phyloP scores from a whole-genome alignment of 352 stramenopile genomes.

The Phytophthora brassicae region DNA sequence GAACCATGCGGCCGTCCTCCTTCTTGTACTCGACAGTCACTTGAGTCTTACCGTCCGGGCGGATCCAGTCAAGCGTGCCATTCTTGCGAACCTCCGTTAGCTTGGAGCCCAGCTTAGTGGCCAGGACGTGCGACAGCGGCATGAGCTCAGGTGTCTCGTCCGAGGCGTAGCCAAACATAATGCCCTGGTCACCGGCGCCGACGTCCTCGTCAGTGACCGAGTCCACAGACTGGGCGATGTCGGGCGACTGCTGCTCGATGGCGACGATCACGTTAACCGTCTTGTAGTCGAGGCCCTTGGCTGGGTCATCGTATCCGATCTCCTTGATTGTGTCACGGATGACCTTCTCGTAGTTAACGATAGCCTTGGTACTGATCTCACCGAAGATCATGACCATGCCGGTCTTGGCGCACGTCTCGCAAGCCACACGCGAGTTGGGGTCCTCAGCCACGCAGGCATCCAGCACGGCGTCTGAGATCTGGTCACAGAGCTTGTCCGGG shows the following conservation, averaged over 20 bases:
- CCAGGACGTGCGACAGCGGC: conserved; percentile 97
- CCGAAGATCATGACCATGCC: conserved; percentile 99
- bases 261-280: conserved; percentile 99
- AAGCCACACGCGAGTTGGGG: conserved; percentile 97
- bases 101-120: conserved; percentile 95
- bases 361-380: conserved; percentile 99
- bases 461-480: conserved; percentile 98
- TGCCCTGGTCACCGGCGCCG: conserved; percentile 97
- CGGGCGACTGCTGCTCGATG: conserved; percentile 99
- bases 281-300: conserved; percentile 99
- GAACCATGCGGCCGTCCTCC: conserved; percentile 94
- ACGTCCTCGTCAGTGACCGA: conserved; percentile 96
- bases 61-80: conserved; percentile 97
- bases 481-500: conserved; percentile 98
- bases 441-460: conserved; percentile 98
- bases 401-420: conserved; percentile 99
- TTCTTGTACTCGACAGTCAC: conserved; percentile 98
- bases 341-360: conserved; percentile 99
- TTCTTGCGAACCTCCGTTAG: conserved; percentile 99
- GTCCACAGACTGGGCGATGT: conserved; percentile 99
- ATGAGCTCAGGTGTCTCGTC: conserved; percentile 98
- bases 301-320: conserved; percentile 99
- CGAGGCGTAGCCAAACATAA: conserved; percentile 95
- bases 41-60: conserved; percentile 99
- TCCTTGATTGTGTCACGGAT: conserved; percentile 99